Conservation (phyloP, 805 yeast genomes). For the Ogataea kodamae region DNA sequence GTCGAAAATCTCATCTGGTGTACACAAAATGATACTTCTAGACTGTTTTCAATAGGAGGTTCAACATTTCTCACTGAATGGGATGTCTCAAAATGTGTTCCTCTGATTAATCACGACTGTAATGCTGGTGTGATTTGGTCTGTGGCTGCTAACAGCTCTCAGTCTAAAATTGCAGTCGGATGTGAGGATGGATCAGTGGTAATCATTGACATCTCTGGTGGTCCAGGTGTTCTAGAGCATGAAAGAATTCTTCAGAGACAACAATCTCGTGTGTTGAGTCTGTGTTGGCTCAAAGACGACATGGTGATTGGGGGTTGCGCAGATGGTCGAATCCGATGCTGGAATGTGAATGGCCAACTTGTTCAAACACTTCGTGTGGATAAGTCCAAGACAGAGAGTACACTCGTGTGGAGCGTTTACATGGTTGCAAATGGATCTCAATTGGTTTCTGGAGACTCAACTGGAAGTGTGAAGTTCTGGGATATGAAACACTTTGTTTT, state of each 20-base stretch:
- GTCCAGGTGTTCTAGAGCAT: slow-evolving; percentile 78
- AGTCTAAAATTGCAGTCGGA: slow-evolving; percentile 74
- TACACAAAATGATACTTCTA: slow-evolving; percentile 41
- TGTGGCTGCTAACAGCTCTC: slow-evolving; percentile 58
- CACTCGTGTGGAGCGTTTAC: slow-evolving; percentile 84
- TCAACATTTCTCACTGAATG: slow-evolving; percentile 90
- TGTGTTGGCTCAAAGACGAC: slow-evolving; percentile 70
- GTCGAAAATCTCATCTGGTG: slow-evolving; percentile 90
- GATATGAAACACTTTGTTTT: slow-evolving; percentile 73
- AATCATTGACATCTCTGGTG: slow-evolving; percentile 79
- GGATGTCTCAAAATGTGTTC: slow-evolving; percentile 73
- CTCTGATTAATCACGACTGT: slow-evolving; percentile 76
- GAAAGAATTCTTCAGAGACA: slow-evolving; percentile 75
- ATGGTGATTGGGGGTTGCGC: slow-evolving; percentile 89
- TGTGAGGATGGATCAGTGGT: slow-evolving; percentile 95
- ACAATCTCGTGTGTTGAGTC: slow-evolving; percentile 71
- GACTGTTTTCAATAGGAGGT: slow-evolving; percentile 92
- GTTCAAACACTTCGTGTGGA: slow-evolving; percentile 88
- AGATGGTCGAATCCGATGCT: slow-evolving; percentile 85
- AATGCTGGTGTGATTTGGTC: slow-evolving; percentile 96
- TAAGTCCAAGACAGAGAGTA: slow-evolving; percentile 77
- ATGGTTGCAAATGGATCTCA: slow-evolving; percentile 63
- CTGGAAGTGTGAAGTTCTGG: slow-evolving; percentile 94
- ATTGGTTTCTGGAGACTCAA: slow-evolving; percentile 93
- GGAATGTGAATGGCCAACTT: slow-evolving; percentile 69